phyloP scores from a whole-genome alignment of 495 filamentous ascomycete genomes.

The Podospora tetraspora region DNA sequence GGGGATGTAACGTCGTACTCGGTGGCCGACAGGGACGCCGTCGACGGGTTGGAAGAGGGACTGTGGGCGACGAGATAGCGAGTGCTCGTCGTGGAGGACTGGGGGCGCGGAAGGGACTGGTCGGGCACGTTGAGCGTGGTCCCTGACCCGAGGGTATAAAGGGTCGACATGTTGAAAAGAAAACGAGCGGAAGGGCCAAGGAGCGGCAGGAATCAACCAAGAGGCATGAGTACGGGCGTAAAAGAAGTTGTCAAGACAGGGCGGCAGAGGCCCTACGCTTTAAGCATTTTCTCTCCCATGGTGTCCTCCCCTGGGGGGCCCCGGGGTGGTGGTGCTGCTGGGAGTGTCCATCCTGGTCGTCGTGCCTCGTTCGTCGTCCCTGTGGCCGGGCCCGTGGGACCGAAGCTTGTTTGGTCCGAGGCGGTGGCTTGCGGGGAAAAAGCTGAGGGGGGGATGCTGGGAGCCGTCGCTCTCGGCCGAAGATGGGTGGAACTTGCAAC shows the following conservation, averaged over 20 bases:
- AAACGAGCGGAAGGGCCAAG: background rate
- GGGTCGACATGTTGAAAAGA: background rate
- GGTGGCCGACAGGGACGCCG: background rate
- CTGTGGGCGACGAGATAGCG: background rate
- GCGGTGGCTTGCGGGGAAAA: background rate
- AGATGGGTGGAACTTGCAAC: background rate
- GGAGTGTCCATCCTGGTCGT: background rate
- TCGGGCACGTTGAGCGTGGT: background rate
- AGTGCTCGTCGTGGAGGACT: background rate
- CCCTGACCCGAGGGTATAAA: background rate
- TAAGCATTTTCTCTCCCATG: background rate
- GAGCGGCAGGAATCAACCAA: background rate
- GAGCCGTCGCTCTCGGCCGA: background rate
- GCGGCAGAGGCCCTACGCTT: background rate
- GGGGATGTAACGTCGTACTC: slow-evolving; percentile 1
- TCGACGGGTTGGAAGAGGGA: background rate
- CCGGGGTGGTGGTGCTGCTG: background rate
- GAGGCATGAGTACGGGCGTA: background rate
- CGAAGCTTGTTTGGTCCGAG: background rate
- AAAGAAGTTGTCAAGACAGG: background rate
- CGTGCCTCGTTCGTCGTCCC: background rate
- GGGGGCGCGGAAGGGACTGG: background rate
- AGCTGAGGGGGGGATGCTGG: background rate
- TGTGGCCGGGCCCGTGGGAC: background rate
- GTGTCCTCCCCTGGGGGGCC: background rate